These are phyloP conservation scores for Sinapis alba DNA, from an alignment of 441 rosid genomes.

Conservation along the genomic window DNA sequence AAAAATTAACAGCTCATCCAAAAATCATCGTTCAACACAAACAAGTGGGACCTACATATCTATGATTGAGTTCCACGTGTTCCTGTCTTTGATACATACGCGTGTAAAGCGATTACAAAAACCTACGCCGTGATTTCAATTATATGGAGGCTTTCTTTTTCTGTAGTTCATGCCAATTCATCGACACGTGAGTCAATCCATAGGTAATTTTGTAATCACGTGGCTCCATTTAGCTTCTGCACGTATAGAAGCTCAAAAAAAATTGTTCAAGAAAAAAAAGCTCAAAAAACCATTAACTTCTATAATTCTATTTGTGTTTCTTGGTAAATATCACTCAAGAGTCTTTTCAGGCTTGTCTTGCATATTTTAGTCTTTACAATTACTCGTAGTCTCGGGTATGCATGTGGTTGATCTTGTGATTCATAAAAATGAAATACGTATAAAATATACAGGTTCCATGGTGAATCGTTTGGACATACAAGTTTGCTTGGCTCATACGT, in stretches of 20 bases:
- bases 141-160: conserved; percentile 1
- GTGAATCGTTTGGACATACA: conserved; percentile 36
- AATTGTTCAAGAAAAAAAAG: no score
- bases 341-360: not conserved
- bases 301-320: not conserved
- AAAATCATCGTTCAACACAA: conserved; percentile 1
- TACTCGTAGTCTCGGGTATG: conserved; percentile 13
- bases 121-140: conserved; percentile 40
- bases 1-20: conserved; percentile 36
- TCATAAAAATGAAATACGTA: not conserved
- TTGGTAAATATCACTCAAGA: no score
- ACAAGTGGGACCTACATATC: conserved; percentile 27
- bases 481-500: conserved; percentile 29
- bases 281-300: no score
- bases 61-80: conserved; percentile 38
- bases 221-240: conserved; percentile 26
- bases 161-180: conserved; percentile 26
- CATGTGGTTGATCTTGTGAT: conserved; percentile 26
- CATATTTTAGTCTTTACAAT: not conserved
- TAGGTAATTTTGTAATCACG: conserved; percentile 6
- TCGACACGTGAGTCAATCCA: not conserved
- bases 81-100: conserved; percentile 19
- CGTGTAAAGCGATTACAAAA: conserved; percentile 22
- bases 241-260: not conserved
- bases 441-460: conserved; percentile 8